A percentile compares a stretch with the other conserved stretches of the same genome.
phyloP scores from a whole-genome alignment of 208 protist genomes.

The Herpetomonas samuelpessoai region DNA sequence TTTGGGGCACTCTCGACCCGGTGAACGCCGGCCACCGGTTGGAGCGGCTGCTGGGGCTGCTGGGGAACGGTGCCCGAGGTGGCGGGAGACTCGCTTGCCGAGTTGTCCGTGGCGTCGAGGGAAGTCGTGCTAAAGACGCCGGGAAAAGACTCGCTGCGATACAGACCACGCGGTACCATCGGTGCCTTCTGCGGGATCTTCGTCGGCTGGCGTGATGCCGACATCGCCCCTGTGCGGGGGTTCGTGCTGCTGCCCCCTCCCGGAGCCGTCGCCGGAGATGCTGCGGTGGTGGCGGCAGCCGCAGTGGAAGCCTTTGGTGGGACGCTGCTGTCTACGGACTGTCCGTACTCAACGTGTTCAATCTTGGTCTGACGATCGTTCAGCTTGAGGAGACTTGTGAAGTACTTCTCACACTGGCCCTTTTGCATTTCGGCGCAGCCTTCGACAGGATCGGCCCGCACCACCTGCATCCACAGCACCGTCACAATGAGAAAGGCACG shows the following conservation, averaged over 20 bases:
- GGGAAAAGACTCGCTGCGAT: background rate
- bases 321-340: conserved; percentile 24
- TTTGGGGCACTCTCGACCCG: too few species aligned
- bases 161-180: background rate
- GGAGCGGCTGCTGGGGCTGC: conserved; percentile 6
- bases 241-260: too few species aligned
- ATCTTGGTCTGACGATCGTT: conserved; percentile 88
- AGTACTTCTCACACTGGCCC: conserved; percentile 58
- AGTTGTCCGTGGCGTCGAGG: background rate
- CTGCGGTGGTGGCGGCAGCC: background rate
- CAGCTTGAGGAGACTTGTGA: conserved; percentile 64
- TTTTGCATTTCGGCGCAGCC: conserved; percentile 60
- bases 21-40: conserved; percentile 4
- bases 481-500: conserved; percentile 75
- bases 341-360: conserved; percentile 67
- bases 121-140: background rate
- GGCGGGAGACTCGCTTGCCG: too few species aligned
- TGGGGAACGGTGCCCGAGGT: background rate
- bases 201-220: background rate
- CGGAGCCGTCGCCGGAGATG: too few species aligned
- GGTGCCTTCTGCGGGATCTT: background rate
- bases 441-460: conserved; percentile 53
- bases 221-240: background rate
- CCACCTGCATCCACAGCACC: conserved; percentile 85
- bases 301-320: background rate